Conservation (phyloP, 768 basidiomycete species). For the Mrakia frigida region DNA sequence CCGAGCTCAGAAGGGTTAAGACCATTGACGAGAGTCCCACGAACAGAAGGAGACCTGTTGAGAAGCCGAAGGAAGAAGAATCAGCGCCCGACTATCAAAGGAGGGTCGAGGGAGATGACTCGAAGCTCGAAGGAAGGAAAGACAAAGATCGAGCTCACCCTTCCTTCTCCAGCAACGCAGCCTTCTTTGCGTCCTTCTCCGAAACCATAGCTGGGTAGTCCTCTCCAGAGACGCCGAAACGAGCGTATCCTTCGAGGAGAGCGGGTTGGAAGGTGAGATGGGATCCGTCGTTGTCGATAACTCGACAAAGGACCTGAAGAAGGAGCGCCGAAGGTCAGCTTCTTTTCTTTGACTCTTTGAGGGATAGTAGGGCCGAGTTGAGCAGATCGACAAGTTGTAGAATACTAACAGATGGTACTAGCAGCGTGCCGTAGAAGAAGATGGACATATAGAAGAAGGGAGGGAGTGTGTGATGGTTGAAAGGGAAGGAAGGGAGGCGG, state of each 20-base stretch:
- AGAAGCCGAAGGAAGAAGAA: not conserved
- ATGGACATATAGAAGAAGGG: not conserved
- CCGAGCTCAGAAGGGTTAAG: conserved; percentile 10
- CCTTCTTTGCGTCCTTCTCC: conserved; percentile 1
- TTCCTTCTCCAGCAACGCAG: not conserved
- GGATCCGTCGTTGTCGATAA: conserved; percentile 6
- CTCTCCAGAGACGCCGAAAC: conserved; percentile 15
- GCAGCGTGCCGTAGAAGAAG: conserved; percentile 27
- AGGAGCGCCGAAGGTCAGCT: not conserved
- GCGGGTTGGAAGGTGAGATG: conserved; percentile 19
- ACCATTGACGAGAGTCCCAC: conserved; percentile 23
- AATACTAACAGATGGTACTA: conserved; percentile 14
- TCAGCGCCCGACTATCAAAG: not conserved
- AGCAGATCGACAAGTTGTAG: too few species aligned
- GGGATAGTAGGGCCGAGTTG: too few species aligned
- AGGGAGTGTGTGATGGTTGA: not conserved
- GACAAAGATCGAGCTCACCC: conserved; percentile 7
- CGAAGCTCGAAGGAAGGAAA: not conserved
- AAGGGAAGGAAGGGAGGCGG: not conserved
- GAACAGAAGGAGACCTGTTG: not conserved
- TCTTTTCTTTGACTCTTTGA: not conserved
- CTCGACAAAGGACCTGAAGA: conserved; percentile 9
- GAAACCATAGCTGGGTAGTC: conserved; percentile 28
- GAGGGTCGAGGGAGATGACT: not conserved
- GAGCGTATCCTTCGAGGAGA: conserved; percentile 6